Percentiles rank a stretch among this genome's conserved stretches.
These are phyloP conservation scores for Gardenia jasminoides DNA, from an alignment of 257 asterid genomes.

Conservation along the genomic window DNA sequence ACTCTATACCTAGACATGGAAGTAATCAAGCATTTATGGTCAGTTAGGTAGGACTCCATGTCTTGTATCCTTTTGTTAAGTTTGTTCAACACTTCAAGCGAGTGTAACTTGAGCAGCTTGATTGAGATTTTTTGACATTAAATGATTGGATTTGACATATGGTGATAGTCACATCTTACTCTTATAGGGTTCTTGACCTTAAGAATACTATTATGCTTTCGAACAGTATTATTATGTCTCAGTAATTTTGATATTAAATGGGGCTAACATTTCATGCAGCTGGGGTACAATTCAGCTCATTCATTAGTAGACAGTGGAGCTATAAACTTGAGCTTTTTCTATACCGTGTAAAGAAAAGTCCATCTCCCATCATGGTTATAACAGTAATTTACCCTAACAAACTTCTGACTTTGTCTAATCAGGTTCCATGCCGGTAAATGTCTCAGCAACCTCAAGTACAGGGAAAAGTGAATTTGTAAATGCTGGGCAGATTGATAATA, in stretches of 20 bases:
- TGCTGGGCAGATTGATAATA: conserved; percentile 53
- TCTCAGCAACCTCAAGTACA: conserved; percentile 52
- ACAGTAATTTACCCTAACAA: not conserved
- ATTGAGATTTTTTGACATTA: not conserved
- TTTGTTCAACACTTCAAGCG: not conserved
- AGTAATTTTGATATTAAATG: not conserved
- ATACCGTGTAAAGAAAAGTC: not conserved
- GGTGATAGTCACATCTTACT: not conserved
- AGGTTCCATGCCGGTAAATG: conserved; percentile 79
- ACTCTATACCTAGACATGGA: not conserved
- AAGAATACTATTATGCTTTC: not conserved
- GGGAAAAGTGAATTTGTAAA: conserved; percentile 73
- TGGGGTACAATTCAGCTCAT: not conserved
- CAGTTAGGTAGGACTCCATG: not conserved
- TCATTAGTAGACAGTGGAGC: not conserved
- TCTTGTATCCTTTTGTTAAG: not conserved
- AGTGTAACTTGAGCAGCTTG: not conserved
- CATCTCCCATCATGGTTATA: not conserved
- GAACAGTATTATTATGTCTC: not conserved
- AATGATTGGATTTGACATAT: not conserved
- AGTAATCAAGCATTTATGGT: not conserved
- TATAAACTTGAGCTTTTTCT: not conserved
- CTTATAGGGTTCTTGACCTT: not conserved
- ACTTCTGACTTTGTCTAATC: conserved; percentile 11
- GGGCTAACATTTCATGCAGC: not conserved